These are phyloP conservation scores for Wickerhamomyces sp. DNA, from an alignment of 1,139 yeast genomes.

Conservation along the genomic window DNA sequence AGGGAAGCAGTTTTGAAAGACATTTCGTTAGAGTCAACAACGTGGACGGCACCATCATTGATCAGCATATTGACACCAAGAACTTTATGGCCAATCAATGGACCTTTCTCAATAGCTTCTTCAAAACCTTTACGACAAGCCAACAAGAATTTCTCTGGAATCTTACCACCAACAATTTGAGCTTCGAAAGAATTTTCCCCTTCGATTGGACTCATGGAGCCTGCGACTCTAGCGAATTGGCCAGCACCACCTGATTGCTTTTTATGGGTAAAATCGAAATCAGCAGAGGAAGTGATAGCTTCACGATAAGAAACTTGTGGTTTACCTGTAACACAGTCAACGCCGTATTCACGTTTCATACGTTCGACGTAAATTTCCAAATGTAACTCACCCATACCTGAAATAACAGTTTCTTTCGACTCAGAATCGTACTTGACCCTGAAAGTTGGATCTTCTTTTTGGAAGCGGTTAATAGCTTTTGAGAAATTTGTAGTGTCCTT, in stretches of 20 bases:
- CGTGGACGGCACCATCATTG: constrained; percentile 96
- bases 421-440: constrained; percentile 87
- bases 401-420: constrained; percentile 91
- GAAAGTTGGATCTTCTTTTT: constrained; percentile 98
- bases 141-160: constrained; percentile 87
- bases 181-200: constrained; percentile 75
- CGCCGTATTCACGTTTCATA: constrained; percentile 95
- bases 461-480: constrained; percentile 95
- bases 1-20: constrained; percentile 91
- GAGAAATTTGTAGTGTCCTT: constrained; percentile 89
- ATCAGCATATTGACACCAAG: constrained; percentile 90
- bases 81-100: constrained; percentile 90
- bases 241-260: constrained; percentile 99
- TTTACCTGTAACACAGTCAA: constrained; percentile 91
- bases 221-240: constrained; percentile 96
- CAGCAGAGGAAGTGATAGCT: constrained; percentile 67
- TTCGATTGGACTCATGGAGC: constrained; percentile 63
- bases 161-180: constrained; percentile 93
- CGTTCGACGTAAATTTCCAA: constrained; percentile 96
- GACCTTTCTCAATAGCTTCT: constrained; percentile 94
- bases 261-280: constrained; percentile 94
- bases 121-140: constrained; percentile 97
- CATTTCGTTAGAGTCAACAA: constrained; percentile 94
- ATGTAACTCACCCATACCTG: constrained; percentile 99
- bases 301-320: constrained; percentile 99